Evolutionary conservation across 345 rosid genomes (phyloP).

Genomic region (Gossypium mustelinum): DNA sequence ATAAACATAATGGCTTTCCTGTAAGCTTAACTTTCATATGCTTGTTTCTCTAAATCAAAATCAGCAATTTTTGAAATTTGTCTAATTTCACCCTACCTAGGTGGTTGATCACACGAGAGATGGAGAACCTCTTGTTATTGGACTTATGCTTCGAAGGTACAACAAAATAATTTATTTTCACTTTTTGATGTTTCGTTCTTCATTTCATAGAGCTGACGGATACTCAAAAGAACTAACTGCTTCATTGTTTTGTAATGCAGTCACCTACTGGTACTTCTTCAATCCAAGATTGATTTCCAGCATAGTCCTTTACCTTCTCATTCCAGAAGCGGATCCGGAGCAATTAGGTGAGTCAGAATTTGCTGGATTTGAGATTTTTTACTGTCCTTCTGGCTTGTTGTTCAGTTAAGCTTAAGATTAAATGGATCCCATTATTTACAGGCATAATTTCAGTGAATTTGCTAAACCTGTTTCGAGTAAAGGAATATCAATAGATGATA

Average conservation of each 20-base stretch:
- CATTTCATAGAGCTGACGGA: background rate
- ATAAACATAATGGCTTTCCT: constrained; percentile 90
- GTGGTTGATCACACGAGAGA: constrained; percentile 85
- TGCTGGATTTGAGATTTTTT: background rate
- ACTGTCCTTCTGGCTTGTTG: background rate
- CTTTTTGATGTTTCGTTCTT: background rate
- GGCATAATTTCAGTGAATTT: constrained; percentile 88
- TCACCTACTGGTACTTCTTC: constrained; percentile 96
- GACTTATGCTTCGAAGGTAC: constrained; percentile 93
- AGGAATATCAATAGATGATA: constrained; percentile 78
- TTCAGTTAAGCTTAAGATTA: background rate
- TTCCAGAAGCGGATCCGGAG: constrained; percentile 44
- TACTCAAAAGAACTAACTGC: constrained; percentile 12
- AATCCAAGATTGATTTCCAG: constrained; percentile 89
- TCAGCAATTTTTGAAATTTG: constrained; percentile 9
- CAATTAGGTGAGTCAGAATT: constrained; percentile 42
- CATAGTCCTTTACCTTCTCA: constrained; percentile 85
- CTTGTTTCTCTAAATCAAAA: constrained; percentile 9
- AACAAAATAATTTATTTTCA: constrained; percentile 1
- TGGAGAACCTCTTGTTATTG: constrained; percentile 91
- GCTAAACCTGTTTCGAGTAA: constrained; percentile 91
- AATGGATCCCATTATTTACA: constrained; percentile 27
- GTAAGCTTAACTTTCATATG: constrained; percentile 38
- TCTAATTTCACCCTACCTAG: constrained; percentile 29
- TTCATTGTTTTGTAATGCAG: constrained; percentile 39